Base-by-base conservation (phyloP, 805 yeast genomes). In the Wickerhamiella sergipiensis region DNA sequence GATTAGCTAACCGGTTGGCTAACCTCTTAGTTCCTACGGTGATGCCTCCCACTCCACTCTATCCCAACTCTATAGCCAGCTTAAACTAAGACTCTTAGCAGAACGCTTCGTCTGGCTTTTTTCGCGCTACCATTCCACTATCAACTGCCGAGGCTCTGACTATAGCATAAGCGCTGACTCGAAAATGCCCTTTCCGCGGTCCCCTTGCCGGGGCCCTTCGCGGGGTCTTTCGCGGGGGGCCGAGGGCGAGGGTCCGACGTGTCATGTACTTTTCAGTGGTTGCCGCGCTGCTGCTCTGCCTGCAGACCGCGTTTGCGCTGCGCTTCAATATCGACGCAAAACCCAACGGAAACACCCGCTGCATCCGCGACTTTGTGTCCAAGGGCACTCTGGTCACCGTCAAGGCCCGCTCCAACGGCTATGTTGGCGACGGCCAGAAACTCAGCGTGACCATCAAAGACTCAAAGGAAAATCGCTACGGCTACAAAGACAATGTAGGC, bases 331-430 rank as follows among this genome's bases (percentile, higher is more conserved):
- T 67, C 22, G 65, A 63, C 15, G 69, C 70, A 18, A 39, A 52
- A 36, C 55, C 61, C 22, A 63, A 64, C 40, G 49, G 55, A 21
- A 55, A 55, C 38, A 89, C 90, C 38, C 78, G 82, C 52, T 92
- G 98, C 72, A 77, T 92, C 57, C 85, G 98, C 66, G 97, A 92
- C 66, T 90, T 90, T 64, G 94, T 85, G 50, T 71, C 77, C 47
- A 84, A 80, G 58, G 89, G 87, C 52, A 90, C 86, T 64, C 69
- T 89, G 57, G 97, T 90, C 24, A 95, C 90, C 45, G 85, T 89
- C 52, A 83, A 81, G 57, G 76, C 87, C 60, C 76, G 78, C 53
- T 76, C 95, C 9, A 73, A 77, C 58, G 97, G 97, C 36, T 64
- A 72, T 49, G 69, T 70, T 52, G 92, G 92, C 38, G 97, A 92